These are phyloP conservation scores for Apiospora saccharicola DNA, from an alignment of 2,329 filamentous ascomycete species.

Conservation along the genomic window DNA sequence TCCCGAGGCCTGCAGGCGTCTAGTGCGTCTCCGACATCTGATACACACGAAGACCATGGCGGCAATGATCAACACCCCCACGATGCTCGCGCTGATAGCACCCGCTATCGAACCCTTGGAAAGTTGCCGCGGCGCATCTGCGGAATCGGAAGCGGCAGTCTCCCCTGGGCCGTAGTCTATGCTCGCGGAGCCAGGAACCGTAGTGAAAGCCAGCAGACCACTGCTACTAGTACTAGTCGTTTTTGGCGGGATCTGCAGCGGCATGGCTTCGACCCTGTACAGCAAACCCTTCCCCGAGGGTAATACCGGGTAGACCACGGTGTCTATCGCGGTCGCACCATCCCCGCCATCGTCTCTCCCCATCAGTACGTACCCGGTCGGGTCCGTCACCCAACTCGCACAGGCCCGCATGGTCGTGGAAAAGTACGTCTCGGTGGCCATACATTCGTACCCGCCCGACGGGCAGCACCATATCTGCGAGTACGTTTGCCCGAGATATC, in stretches of 20 bases:
- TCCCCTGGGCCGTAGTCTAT: too few species aligned
- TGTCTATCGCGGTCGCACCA: accelerated
- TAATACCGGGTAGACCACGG: not conserved
- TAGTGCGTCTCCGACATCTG: not conserved
- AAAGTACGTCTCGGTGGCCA: not conserved
- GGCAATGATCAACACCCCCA: not conserved
- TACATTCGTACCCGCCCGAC: not conserved
- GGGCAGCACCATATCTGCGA: conserved; percentile 1
- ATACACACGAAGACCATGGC: not conserved
- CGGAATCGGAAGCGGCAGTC: not conserved
- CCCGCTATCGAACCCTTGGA: not conserved
- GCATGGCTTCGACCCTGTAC: not conserved
- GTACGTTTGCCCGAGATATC: not conserved
- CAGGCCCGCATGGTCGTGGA: not conserved
- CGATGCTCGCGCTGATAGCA: not conserved
- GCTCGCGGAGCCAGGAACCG: not conserved
- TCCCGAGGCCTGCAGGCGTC: not conserved
- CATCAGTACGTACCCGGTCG: not conserved
- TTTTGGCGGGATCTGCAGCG: not conserved
- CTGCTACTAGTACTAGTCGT: too few species aligned
- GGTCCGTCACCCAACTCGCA: not conserved
- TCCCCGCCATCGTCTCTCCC: not conserved
- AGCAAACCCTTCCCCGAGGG: not conserved
- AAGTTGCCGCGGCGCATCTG: not conserved
- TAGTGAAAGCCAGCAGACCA: not conserved